phyloP scores from a whole-genome alignment of 2,329 filamentous ascomycete species.

The Lomentospora prolificans region DNA sequence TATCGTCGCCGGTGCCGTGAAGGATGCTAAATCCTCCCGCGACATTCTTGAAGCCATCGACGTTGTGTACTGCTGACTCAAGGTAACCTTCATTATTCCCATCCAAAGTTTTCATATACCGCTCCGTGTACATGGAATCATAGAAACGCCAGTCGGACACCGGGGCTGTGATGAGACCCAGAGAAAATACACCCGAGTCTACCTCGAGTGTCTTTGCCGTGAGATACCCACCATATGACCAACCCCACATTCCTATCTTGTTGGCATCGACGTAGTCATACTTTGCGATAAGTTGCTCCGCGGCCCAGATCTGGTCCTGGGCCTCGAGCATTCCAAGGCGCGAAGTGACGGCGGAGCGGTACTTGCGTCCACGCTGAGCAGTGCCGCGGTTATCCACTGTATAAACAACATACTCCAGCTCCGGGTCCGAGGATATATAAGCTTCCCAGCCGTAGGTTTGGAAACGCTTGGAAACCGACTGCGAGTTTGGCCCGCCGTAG shows the following conservation, averaged over 20 bases:
- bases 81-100: conserved; percentile 52
- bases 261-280: conserved; percentile 45
- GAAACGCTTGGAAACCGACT: conserved; percentile 50
- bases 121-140: conserved; percentile 61
- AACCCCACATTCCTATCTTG: conserved; percentile 58
- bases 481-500: conserved; percentile 57
- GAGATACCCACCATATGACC: conserved; percentile 60
- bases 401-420: conserved; percentile 58
- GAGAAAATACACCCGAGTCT: conserved; percentile 49
- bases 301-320: conserved; percentile 58
- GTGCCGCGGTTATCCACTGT: conserved; percentile 62
- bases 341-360: conserved; percentile 46
- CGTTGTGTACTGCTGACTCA: conserved; percentile 46
- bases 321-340: conserved; percentile 56
- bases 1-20: conserved; percentile 61
- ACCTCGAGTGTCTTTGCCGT: conserved; percentile 56
- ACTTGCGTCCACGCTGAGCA: conserved; percentile 52
- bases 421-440: conserved; percentile 57
- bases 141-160: conserved; percentile 64
- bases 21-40: conserved; percentile 51
- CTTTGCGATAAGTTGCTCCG: conserved; percentile 39
- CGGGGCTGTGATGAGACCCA: conserved; percentile 54
- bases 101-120: conserved; percentile 57
- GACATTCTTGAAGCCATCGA: conserved; percentile 52
- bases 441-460: conserved; percentile 45